Base-by-base conservation (phyloP, 129 eudicot genomes). In the Calendula officinalis region DNA sequence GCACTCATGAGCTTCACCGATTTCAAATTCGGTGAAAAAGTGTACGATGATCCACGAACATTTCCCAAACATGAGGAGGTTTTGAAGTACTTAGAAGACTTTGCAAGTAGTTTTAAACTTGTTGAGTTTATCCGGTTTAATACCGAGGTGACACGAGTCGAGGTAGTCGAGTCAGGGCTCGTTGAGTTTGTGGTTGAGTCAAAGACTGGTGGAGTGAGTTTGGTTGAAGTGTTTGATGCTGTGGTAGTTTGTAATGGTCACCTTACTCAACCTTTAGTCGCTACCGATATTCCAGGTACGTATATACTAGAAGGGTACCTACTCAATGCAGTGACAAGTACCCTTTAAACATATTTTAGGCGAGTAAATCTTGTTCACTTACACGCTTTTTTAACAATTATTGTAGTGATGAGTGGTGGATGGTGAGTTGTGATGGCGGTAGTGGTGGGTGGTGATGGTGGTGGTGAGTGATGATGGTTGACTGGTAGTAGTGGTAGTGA, bases 201-300 rank as follows among this genome's bases (percentile, higher is more conserved):
- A 11, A 73, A 75, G 27, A 69, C 34, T 10, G 17, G 33, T 17
- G 78, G 64, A 64, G 16, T 7, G 77, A 60, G 71, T 30, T 60
- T 14, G 34, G 66, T 45, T 10, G 83, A 81, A 50, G 58, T 68
- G 34, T 86, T 68, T 52, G 87, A 87, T 11, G 90, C 85, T 0
- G 87, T 87, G 7, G 81, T 87, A 42, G 73, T 87, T 40, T 83
- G 87, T 55, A 81, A 54, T 53, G 95, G 95, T 13, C 83, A 81
- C 30, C 42, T 62, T 16, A 75, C 77, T 60, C 58, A 64, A 17
- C 95, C 95, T 5, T 61, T 61, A 16, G 2, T 83, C 3, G 83
- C 90, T 27, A 41, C 60, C 38, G 48, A 75, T 36, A 22, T 87
- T 63, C 81, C 75, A 43, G 90, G 95, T 87, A 68, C 32, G 49